Evolutionary conservation across 345 rosid genomes (phyloP), one percentile per base, ranked within the genome.

Genomic region (Populus deltoides): DNA sequence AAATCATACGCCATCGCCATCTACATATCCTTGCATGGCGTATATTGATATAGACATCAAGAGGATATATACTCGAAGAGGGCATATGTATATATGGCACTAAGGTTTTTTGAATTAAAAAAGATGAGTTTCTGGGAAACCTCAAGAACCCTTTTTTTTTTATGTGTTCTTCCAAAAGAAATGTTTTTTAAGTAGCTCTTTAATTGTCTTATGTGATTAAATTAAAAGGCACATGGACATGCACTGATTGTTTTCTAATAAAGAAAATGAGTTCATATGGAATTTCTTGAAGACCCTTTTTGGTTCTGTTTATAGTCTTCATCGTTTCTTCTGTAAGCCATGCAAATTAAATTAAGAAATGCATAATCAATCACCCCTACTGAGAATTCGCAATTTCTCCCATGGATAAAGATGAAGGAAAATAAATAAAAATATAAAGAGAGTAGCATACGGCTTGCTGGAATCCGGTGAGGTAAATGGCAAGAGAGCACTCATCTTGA

Each of bases 391-490:
- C 22, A 1, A 18, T 10, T 10, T 41, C 45, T 41, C 45, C 45
- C 13, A 41, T 36, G 7, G 0, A 7, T 6, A 16, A 6, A 70
- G 67, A 27, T 5, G 4, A 49, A 22, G n/a, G 20, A 18, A 41
- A 38, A 73, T 6, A 31, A 41, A 41, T 10, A 41, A 11, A 29
- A 59, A 18, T 4, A 61, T 39, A 7, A 13, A 41, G 22, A 68
- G 10, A 66, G 18, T 27, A 29, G n/a, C 86, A 2, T 87, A 94
- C 98, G 71, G 95, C 97, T 87, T 92, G 98, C 65, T 92, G 93
- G 76, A 86, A 45, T 15, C 97, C 94, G 67, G 97, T 77, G 85
- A 92, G 92, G 80, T 89, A 94, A 67, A 94, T 92, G 88, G 97
- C 97, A 18, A 91, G 86, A 57, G 98, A 94, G 80, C 98, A 94